phyloP scores from a whole-genome alignment of 495 filamentous ascomycete genomes.

The Echria macrotheca region DNA sequence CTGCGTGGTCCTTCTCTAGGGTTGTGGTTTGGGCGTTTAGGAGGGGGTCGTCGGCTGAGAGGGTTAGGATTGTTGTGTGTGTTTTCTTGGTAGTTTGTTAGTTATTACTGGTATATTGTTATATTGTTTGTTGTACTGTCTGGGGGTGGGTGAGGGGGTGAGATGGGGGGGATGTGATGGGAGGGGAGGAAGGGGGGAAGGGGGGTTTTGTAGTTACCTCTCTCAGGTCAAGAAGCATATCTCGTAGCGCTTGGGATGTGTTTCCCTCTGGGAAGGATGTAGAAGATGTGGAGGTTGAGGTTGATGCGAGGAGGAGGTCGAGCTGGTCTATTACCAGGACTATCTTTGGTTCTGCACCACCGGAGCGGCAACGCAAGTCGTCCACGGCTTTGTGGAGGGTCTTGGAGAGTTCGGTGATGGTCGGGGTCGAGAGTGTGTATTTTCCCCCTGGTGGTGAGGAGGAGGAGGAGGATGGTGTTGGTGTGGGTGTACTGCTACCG shows the following conservation, averaged over 20 bases:
- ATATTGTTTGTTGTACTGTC: no score
- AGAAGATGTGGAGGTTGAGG: no score
- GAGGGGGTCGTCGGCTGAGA: constrained; percentile 67
- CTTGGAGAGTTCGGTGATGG: constrained; percentile 17
- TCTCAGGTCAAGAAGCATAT: constrained; percentile 44
- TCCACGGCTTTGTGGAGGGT: constrained; percentile 30
- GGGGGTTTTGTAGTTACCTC: constrained; percentile 43
- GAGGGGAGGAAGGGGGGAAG: no score
- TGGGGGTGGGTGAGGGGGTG: no score
- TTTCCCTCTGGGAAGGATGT: no score
- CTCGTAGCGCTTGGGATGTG: constrained; percentile 10
- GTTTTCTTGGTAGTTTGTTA: no score
- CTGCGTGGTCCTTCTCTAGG: constrained; percentile 63
- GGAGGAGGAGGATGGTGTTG: no score
- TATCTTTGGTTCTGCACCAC: constrained; percentile 22
- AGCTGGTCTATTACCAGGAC: constrained; percentile 52
- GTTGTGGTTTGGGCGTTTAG: constrained; percentile 53
- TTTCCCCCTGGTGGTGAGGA: constrained; percentile 7
- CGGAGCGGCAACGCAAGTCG: no score
- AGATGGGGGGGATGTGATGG: no score
- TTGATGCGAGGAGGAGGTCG: constrained; percentile 51
- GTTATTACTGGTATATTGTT: no score
- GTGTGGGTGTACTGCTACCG: no score
- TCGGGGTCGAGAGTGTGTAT: constrained; percentile 3
- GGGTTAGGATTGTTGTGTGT: constrained; percentile 58